Conservation (phyloP, 1,284 basidiomycete genomes). For the Apiotrichum sp. region DNA sequence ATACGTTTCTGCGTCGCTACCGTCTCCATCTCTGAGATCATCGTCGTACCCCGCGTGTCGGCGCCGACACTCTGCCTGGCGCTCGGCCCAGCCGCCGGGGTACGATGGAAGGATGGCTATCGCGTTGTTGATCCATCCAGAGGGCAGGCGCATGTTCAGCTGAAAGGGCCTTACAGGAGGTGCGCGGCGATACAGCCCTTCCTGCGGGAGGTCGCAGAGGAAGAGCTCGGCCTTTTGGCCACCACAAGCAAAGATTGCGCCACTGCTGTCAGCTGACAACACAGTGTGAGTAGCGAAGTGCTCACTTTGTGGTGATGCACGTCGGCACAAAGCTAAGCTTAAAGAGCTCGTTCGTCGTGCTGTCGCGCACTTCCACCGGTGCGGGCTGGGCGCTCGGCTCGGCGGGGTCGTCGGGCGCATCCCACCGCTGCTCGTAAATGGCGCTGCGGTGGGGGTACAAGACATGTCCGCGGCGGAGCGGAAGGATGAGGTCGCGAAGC, state of each 20-base stretch:
- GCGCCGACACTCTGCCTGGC: constrained; percentile 11
- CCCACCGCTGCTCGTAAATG: constrained; percentile 32
- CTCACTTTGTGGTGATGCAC: constrained; percentile 42
- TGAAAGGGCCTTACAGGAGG: constrained; percentile 25
- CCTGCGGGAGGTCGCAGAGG: constrained; percentile 29
- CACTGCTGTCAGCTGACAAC: constrained; percentile 16
- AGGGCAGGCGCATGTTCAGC: constrained; percentile 29
- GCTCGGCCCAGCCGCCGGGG: constrained; percentile 27
- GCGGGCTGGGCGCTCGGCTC: background rate
- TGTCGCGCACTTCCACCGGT: background rate
- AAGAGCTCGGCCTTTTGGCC: constrained; percentile 46
- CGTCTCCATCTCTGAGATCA: background rate
- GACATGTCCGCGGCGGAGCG: constrained; percentile 30
- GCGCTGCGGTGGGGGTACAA: constrained; percentile 33
- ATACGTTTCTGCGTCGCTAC: constrained; percentile 3
- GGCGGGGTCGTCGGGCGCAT: constrained; percentile 1
- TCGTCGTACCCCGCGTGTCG: constrained; percentile 1
- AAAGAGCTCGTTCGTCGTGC: constrained; percentile 17
- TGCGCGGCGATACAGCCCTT: background rate
- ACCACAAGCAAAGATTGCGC: constrained; percentile 39
- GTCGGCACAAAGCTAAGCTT: constrained; percentile 38
- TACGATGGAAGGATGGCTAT: constrained; percentile 41
- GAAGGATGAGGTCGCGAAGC: constrained; percentile 42
- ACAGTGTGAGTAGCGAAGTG: background rate
- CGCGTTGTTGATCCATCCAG: constrained; percentile 45